Evolutionary conservation across 352 stramenopile genomes (phyloP).

Genomic region (Phytophthora palmivora): DNA sequence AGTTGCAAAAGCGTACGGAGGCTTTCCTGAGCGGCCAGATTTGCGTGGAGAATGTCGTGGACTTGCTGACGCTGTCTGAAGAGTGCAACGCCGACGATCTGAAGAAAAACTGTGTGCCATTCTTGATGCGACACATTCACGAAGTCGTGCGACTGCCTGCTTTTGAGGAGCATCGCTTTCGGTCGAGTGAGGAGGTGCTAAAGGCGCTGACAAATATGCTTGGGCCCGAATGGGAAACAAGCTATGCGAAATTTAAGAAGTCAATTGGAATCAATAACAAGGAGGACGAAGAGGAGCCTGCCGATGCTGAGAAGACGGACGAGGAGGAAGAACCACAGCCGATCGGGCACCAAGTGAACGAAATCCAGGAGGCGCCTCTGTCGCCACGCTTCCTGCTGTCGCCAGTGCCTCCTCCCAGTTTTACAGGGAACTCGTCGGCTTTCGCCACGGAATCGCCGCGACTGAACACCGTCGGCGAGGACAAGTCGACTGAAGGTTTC

Average conservation of each 20-base stretch:
- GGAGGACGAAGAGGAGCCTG: constrained; percentile 33
- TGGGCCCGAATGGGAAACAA: constrained; percentile 77
- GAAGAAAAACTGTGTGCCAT: constrained; percentile 88
- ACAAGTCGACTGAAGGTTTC: constrained; percentile 42
- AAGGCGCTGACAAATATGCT: constrained; percentile 85
- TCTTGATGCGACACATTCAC: constrained; percentile 89
- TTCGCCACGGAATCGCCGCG: constrained; percentile 60
- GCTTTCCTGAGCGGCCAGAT: constrained; percentile 85
- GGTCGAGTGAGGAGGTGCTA: constrained; percentile 84
- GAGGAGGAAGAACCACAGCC: constrained; percentile 19
- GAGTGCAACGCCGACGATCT: constrained; percentile 82
- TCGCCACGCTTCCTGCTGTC: constrained; percentile 64
- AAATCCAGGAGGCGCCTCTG: constrained; percentile 50
- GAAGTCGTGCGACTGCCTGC: constrained; percentile 80
- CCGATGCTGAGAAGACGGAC: constrained; percentile 33
- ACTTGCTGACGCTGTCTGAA: constrained; percentile 76
- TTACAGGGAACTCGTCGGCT: constrained; percentile 37
- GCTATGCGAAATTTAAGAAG: constrained; percentile 76
- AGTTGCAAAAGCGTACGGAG: constrained; percentile 88
- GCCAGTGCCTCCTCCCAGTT: constrained; percentile 50
- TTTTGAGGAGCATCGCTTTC: constrained; percentile 79
- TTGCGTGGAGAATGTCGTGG: constrained; percentile 81
- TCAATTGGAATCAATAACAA: constrained; percentile 42
- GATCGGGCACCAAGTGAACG: constrained; percentile 42
- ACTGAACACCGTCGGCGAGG: constrained; percentile 49